These are phyloP conservation scores for Metarhizium rileyi DNA, from an alignment of 2,329 filamentous ascomycete species.

Conservation along the genomic window DNA sequence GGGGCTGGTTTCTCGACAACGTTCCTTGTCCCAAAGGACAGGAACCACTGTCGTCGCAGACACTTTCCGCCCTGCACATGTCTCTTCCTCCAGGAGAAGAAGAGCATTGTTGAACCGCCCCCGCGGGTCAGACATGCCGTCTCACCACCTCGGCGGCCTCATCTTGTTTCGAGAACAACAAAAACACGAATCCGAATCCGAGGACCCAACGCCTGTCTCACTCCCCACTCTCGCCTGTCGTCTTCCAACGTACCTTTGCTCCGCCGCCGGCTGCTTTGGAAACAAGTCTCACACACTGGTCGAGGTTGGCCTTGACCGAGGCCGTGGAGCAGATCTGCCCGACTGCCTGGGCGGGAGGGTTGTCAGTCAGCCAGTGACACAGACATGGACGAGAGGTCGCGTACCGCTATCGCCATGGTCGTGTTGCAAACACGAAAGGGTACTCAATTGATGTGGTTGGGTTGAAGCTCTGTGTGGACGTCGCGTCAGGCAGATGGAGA, in stretches of 20 bases:
- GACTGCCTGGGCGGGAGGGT: constrained; percentile 58
- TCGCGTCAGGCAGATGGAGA: no score
- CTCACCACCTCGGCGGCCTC: no score
- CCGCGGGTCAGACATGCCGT: neutral
- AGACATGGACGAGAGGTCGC: neutral
- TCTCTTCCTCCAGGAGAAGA: constrained; percentile 10
- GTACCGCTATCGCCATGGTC: constrained; percentile 18
- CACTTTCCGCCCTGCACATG: constrained; percentile 8
- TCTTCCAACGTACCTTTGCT: constrained; percentile 52
- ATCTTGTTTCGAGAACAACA: no score
- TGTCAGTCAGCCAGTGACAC: neutral
- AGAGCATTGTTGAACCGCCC: neutral
- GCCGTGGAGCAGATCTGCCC: constrained; percentile 84
- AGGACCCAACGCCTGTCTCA: no score
- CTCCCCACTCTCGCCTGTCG: neutral
- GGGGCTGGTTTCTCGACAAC: no score
- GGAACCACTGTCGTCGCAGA: no score
- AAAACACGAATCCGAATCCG: no score
- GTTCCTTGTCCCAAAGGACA: no score
- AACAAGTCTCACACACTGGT: constrained; percentile 64
- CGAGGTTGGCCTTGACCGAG: constrained; percentile 67
- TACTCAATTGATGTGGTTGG: no score
- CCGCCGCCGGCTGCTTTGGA: constrained; percentile 64
- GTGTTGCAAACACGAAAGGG: neutral
- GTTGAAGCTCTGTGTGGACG: no score